phyloP scores from a whole-genome alignment of 176 grass and related monocot species.

The Ampelocalamus luodianensis region DNA sequence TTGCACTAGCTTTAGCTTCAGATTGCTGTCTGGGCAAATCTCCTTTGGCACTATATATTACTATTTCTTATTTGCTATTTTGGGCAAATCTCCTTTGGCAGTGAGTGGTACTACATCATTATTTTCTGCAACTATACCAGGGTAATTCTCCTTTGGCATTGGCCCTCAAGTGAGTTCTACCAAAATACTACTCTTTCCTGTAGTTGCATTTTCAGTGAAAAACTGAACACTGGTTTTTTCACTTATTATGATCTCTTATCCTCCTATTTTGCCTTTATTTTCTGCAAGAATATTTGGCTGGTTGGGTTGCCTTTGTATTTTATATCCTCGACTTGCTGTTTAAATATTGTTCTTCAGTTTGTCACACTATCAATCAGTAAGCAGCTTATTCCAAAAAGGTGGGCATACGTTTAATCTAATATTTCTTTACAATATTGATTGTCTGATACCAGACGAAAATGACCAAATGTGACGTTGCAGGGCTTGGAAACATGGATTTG shows the following conservation, averaged over 20 bases:
- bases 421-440: conserved; percentile 26
- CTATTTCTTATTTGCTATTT: conserved; percentile 24
- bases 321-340: conserved; percentile 17
- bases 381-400: conserved; percentile 43
- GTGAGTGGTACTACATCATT: too few relatives aligned
- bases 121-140: neutral
- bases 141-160: conserved; percentile 56
- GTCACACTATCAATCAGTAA: conserved; percentile 16
- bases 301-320: neutral
- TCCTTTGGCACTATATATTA: conserved; percentile 53
- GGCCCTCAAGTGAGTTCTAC: conserved; percentile 23
- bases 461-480: conserved; percentile 42
- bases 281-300: conserved; percentile 11
- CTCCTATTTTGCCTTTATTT: conserved; percentile 25
- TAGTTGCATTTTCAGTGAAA: conserved; percentile 29
- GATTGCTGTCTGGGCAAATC: conserved; percentile 44
- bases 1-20: conserved; percentile 50
- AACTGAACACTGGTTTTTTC: neutral
- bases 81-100: conserved; percentile 56
- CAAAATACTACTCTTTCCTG: conserved; percentile 23
- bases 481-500: conserved; percentile 60
- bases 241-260: neutral
- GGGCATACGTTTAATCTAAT: neutral
- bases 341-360: conserved; percentile 31
- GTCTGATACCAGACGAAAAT: conserved; percentile 6